Conservation (phyloP, 495 filamentous ascomycete species). For the Durotheca rogersii region DNA sequence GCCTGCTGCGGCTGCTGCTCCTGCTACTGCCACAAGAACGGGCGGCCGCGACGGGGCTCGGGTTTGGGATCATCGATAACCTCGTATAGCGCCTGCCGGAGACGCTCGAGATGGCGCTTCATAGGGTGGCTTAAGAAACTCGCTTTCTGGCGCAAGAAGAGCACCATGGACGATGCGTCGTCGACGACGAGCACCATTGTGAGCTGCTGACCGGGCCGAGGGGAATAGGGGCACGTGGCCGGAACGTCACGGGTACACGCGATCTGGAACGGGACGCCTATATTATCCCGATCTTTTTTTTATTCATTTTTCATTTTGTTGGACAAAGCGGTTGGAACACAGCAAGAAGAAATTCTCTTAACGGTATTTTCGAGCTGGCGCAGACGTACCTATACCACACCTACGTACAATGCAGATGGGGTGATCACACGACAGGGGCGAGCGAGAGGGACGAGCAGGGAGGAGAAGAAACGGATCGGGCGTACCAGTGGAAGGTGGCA, state of each 20-base stretch:
- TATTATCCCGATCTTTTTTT: too few relatives aligned
- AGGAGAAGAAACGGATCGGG: too few relatives aligned
- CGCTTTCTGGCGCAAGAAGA: conserved; percentile 26
- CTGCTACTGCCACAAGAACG: not conserved
- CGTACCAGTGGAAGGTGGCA: too few relatives aligned
- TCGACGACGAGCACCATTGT: conserved; percentile 8
- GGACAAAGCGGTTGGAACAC: too few relatives aligned
- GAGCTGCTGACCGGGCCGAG: not conserved
- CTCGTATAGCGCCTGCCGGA: not conserved
- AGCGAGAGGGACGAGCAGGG: too few relatives aligned
- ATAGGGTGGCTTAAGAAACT: conserved; percentile 19
- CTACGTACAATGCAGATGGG: too few relatives aligned
- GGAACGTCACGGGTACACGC: not conserved
- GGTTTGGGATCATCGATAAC: conserved; percentile 1
- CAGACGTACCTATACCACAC: too few relatives aligned
- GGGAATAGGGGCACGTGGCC: not conserved
- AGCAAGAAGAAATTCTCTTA: too few relatives aligned
- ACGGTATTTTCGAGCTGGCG: too few relatives aligned
- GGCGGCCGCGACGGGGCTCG: conserved; percentile 1
- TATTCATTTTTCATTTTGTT: too few relatives aligned
- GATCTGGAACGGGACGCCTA: too few relatives aligned
- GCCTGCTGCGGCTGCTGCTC: conserved; percentile 5
- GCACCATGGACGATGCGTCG: conserved; percentile 5
- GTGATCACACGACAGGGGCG: too few relatives aligned
- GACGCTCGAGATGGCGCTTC: not conserved